Base-by-base conservation (phyloP, 345 rosid species). In the Lumnitzera racemosa region DNA sequence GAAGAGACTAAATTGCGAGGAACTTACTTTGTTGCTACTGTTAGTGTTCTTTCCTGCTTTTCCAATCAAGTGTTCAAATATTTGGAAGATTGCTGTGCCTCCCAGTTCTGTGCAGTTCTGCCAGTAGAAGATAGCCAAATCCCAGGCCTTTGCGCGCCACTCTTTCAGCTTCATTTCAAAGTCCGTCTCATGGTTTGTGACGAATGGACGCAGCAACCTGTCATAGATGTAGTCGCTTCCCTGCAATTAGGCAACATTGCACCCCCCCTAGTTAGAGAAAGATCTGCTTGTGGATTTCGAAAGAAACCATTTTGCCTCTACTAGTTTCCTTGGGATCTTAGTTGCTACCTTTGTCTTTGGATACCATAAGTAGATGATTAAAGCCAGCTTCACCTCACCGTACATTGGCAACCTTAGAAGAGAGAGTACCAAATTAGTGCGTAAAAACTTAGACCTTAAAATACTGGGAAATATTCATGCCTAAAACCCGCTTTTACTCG, bases 111-210 rank as follows among this genome's bases (percentile, higher is more conserved):
- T 64, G 68, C 83, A 81, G 67, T 84, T 87, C 13, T 80, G 78
- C 83, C 82, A 89, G 53, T 87, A 90, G 63, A 67, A 75, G n/a
- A 84, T 50, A 53, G 81, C 81, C 46, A 90, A 72, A 49, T 90
- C 95, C 97, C 96, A 94, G 20, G 78, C 85, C 36, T 83, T 83
- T 25, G 78, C 78, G 62, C 74, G 80, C 74, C 79, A 58, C 62
- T 86, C 91, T 70, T 61, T 64, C n/a, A 94, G 60, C 83, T 81
- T 88, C 64, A 81, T 66, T 59, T 94, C 97, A 2, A 94, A 79
- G 5, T 81, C 90, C 14, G 85, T 76, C 77, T 90, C 91, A 43
- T 90, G 88, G 55, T 70, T 76, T 11, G 85, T 65, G 23, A 90
- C 65, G 24, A 63, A 74, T 15, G 97, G 99, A 65, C 76, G 76